Base-by-base conservation (phyloP, 768 basidiomycete genomes). In the Boletus sp. region DNA sequence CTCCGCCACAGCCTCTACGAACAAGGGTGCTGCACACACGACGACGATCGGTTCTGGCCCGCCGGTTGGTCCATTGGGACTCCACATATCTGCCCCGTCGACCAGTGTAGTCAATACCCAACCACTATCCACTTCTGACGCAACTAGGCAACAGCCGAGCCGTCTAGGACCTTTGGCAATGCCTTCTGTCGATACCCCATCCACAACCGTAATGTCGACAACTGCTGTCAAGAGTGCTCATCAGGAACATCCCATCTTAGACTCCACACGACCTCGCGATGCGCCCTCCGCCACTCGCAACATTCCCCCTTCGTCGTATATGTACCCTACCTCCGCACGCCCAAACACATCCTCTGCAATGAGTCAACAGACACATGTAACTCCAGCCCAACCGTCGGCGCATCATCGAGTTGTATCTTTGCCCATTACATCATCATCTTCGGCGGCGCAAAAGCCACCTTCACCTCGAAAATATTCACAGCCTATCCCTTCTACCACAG, bases 381-480 rank as follows among this genome's bases (percentile, higher is more conserved):
- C 55, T 37, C 54, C 67, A 56, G 47, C 44, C 12, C 73, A 70
- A 56, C 54, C 59, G 9, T 51, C 58, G 41, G 41, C 46, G 45
- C 78, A 78, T 54, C 59, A 74, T 30, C 76, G 74, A 57, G 65
- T 72, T 57, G 68, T 64, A 63, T 78, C 77, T 28, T 52, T 76
- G 45, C 78, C 76, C 37, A 57, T 55, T 12, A 46, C 65, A 42
- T 42, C 69, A 6, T 52, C 54, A 47, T 61, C 63, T 39, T 48
- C 63, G 7, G 40, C 57, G 12, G 48, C 30, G 7, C 68, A 61
- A 56, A 66, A 60, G 28, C 70, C 69, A 14, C 60, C 63, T 12
- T 67, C 70, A 32, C 72, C 70, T 37, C 69, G 64, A 47, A 71
- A 70, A 58, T 48, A 55, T 51, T 63, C 64, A 41, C 71, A 74